These are phyloP conservation scores for Escallonia herrerae DNA, from an alignment of 129 eudicot species.

Conservation along the genomic window DNA sequence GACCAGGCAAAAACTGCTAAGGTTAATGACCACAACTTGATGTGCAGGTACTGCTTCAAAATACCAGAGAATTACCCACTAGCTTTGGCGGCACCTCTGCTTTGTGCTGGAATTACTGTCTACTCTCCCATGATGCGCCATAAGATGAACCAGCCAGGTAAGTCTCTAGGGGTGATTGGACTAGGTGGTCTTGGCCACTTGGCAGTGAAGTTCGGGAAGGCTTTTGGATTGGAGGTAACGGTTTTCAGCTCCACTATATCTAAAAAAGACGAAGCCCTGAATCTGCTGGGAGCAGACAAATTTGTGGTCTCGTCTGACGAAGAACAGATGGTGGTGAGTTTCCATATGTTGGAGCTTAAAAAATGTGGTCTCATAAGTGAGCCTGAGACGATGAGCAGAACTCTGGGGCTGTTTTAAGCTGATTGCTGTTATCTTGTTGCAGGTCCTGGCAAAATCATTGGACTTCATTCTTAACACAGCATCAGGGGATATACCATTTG, in stretches of 20 bases:
- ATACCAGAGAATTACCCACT: constrained; percentile 72
- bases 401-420: not conserved
- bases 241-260: constrained; percentile 85
- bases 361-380: not conserved
- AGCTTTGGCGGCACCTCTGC: constrained; percentile 76
- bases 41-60: constrained; percentile 61
- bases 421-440: constrained; percentile 11
- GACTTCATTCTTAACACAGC: constrained; percentile 80
- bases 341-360: not conserved
- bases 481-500: constrained; percentile 74
- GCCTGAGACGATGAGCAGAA: not conserved
- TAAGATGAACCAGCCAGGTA: constrained; percentile 83
- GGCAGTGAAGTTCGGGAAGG: constrained; percentile 91
- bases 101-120: constrained; percentile 98
- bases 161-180: constrained; percentile 82
- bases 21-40: not conserved
- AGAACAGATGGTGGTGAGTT: constrained; percentile 58
- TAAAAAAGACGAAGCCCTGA: constrained; percentile 76
- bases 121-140: constrained; percentile 83
- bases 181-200: constrained; percentile 96
- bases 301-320: constrained; percentile 65
- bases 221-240: constrained; percentile 80
- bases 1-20: not conserved
- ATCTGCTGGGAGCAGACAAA: constrained; percentile 62
- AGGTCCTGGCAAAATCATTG: constrained; percentile 50